Conservation (phyloP, 805 yeast species). For the Wickerhamiella allomyrinae region DNA sequence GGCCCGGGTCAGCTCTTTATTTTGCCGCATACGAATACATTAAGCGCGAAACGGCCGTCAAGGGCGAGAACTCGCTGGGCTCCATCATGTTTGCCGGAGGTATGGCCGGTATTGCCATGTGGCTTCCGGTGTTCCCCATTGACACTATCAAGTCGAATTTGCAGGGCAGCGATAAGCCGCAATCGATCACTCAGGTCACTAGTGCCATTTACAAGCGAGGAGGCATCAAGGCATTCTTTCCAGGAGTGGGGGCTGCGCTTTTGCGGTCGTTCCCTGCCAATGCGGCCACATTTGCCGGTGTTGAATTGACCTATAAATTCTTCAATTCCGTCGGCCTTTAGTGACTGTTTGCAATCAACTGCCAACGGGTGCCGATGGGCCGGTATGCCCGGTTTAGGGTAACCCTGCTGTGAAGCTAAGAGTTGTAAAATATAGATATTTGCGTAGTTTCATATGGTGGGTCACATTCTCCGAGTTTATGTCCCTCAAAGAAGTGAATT, state of each 20-base stretch:
- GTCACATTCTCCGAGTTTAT: too few species aligned
- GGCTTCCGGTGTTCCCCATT: conserved; percentile 90
- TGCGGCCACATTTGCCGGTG: conserved; percentile 97
- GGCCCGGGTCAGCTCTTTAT: conserved; percentile 92
- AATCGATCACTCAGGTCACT: conserved; percentile 51
- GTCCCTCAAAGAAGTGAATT: too few species aligned
- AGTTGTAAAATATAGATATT: too few species aligned
- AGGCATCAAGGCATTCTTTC: conserved; percentile 87
- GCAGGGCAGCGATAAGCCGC: conserved; percentile 43
- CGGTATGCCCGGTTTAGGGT: too few species aligned
- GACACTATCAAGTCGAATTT: conserved; percentile 85
- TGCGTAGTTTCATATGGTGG: too few species aligned
- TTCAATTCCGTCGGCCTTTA: conserved; percentile 18
- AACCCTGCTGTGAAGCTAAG: too few species aligned
- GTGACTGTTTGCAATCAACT: too few species aligned
- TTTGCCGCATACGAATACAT: conserved; percentile 86
- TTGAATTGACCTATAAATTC: conserved; percentile 50
- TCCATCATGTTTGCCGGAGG: conserved; percentile 90
- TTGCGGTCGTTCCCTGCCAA: conserved; percentile 94
- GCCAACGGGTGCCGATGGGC: too few species aligned
- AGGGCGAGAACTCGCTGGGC: conserved; percentile 45
- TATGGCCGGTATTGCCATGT: conserved; percentile 90
- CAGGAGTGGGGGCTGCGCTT: conserved; percentile 93
- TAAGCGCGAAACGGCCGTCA: conserved; percentile 37
- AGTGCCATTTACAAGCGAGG: conserved; percentile 54